Percentiles rank a stretch among this genome's conserved stretches.
Conservation (phyloP, 495 filamentous ascomycete genomes). For the Podospora conica region DNA sequence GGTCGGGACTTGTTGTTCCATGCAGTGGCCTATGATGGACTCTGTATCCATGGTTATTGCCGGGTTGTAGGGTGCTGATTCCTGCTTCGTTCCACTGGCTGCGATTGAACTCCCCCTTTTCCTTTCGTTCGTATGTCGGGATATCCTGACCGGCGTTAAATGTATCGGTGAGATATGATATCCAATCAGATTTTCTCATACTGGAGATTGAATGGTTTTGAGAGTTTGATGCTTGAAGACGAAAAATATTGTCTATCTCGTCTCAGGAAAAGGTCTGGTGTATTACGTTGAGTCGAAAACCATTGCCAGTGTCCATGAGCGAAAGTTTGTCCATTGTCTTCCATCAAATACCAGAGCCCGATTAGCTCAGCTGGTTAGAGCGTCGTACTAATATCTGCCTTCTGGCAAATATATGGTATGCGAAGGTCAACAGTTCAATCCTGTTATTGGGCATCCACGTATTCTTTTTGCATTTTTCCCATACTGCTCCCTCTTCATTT, state of each 20-base stretch:
- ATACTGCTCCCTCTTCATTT: too few relatives aligned
- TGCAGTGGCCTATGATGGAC: not conserved
- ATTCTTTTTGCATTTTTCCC: not conserved
- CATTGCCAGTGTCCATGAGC: too few relatives aligned
- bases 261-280: too few relatives aligned
- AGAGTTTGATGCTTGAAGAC: too few relatives aligned
- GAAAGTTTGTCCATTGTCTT: too few relatives aligned
- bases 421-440: not conserved
- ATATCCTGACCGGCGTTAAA: too few relatives aligned
- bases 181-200: too few relatives aligned
- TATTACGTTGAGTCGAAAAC: not conserved
- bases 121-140: not conserved
- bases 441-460: not conserved
- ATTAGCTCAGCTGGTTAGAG: not conserved
- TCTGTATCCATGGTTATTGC: not conserved
- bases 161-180: too few relatives aligned
- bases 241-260: too few relatives aligned
- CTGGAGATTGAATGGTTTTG: too few relatives aligned
- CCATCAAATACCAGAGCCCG: not conserved
- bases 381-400: not conserved
- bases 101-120: not conserved
- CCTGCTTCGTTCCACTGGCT: not conserved
- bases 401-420: not conserved
- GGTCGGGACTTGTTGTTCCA: not conserved
- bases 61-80: not conserved